Evolutionary conservation across 345 rosid species (phyloP), one percentile per base, ranked within the genome.

Genomic region (Dimocarpus longan): DNA sequence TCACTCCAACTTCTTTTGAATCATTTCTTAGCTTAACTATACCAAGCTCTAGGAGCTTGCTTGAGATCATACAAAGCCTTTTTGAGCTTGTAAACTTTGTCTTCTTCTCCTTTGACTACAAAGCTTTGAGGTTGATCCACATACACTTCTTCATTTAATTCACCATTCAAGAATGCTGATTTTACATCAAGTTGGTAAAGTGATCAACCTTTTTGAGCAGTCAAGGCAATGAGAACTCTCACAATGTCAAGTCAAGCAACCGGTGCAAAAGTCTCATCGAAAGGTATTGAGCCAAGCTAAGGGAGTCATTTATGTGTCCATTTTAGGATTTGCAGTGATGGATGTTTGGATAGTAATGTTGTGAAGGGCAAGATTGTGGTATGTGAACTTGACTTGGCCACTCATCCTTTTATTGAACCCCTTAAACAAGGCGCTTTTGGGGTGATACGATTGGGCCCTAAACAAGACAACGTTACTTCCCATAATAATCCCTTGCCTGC

Each of bases 291-390:
- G 2, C 19, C 59, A 54, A 54, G 4, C 19, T 54, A 11, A 54
- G 19, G 19, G 4, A 16, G 59, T 18, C 9, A 18, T 59, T 10
- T 59, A 42, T 5, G 22, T 24, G 8, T 54, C 44, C 44, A 9
- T 72, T 37, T 43, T 69, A 79, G 74, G 16, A 1, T 10, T 22
- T 79, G 82, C 70, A 0, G 2, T 8, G 0, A 0, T 2, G 6
- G 8, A 2, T 81, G 80, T 39, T 44, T 81, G 11, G 39, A 71
- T 43, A 15, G 26, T 1, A 66, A 19, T 2, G 32, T 56, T 67
- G 78, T 76, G 40, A 81, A 76, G 60, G 80, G 70, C 12, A 81
- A 81, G 68, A 81, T 81, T 54, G 63, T 81, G 42, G 5, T 81
- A n/a, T 81, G 80, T 18, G 52, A 16, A 54, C 1, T 0, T 42